Evolutionary conservation across 495 filamentous ascomycete species (phyloP), one percentile per base, ranked within the genome.

Genomic region (Penicillium parvum): DNA sequence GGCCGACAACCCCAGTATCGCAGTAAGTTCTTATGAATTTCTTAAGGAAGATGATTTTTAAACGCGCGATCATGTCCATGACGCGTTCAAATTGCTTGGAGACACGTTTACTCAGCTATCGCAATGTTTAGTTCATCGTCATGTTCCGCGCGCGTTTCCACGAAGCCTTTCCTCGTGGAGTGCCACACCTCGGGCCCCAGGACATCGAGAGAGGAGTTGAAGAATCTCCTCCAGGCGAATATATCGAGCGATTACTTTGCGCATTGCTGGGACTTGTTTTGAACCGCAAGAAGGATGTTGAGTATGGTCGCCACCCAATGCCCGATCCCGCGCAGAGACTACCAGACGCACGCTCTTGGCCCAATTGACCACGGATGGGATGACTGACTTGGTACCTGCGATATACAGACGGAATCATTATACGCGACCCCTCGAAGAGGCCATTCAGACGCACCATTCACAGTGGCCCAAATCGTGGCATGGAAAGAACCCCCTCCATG

Each of bases 251-350:
- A 53, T 78, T 98, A 32, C 71, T 98, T 22, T 97, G 94, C 74
- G 88, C 88, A 53, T 69, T 98, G 32, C 65, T 98, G 15, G 80
- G 88, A 20, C 71, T 97, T 58, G 77, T 96, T 39, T 74, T 97
- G 49, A 98, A 98, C 58, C 81, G 92, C 55, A 97, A 97, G 75
- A 96, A 98, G 58, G 86, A 92, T 71, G 85, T 97, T 55, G 95
- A 97, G 92, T 98, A 79, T 68, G 89, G 73, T 54, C 55, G 54
- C 59, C 66, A 62, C 59, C 57, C 43, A 17, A 46, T 40, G 17
- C 42, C 30, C 14, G 32, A 49, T 45, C 29, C 37, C 32, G 38
- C 50, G 41, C 50, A 17, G 39, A 43, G 36, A 22, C 32, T 30
- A 36, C 23, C 5, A 17, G 6, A 37, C 28, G 47, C 50, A 49